A percentile compares a stretch with the other conserved stretches of the same genome.
phyloP scores from a whole-genome alignment of 1,284 basidiomycete species.

The Fomitopsis palustris region DNA sequence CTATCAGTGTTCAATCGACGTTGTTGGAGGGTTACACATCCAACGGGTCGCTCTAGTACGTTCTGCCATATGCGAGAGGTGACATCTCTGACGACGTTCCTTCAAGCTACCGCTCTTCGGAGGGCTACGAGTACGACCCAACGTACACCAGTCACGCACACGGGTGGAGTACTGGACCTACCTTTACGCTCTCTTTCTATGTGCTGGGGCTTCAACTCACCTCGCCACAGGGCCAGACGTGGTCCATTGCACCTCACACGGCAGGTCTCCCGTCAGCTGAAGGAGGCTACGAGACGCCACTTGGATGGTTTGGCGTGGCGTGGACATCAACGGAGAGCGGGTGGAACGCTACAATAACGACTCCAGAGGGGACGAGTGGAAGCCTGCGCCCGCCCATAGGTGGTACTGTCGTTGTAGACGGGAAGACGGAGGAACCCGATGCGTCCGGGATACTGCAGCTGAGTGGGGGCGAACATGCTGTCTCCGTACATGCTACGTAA shows the following conservation, averaged over 20 bases:
- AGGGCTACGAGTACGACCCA: conserved; percentile 46
- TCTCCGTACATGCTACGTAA: background rate
- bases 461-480: background rate
- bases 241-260: conserved; percentile 39
- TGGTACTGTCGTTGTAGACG: conserved; percentile 30
- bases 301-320: conserved; percentile 39
- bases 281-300: conserved; percentile 41
- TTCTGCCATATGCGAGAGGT: conserved; percentile 2
- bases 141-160: conserved; percentile 44
- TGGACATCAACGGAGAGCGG: conserved; percentile 22
- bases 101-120: conserved; percentile 41
- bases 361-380: conserved; percentile 32
- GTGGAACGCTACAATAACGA: conserved; percentile 27
- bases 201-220: conserved; percentile 40
- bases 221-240: conserved; percentile 34
- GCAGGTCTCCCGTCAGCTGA: conserved; percentile 36
- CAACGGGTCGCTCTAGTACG: conserved; percentile 46
- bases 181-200: conserved; percentile 38
- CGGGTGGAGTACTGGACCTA: conserved; percentile 34
- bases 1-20: conserved; percentile 46
- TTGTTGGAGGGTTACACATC: conserved; percentile 50
- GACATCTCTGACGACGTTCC: background rate
- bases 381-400: conserved; percentile 26
- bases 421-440: conserved; percentile 1
- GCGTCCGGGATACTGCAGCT: background rate